Conservation (phyloP, 1,139 yeast genomes). For the Geotrichum europaeum region DNA sequence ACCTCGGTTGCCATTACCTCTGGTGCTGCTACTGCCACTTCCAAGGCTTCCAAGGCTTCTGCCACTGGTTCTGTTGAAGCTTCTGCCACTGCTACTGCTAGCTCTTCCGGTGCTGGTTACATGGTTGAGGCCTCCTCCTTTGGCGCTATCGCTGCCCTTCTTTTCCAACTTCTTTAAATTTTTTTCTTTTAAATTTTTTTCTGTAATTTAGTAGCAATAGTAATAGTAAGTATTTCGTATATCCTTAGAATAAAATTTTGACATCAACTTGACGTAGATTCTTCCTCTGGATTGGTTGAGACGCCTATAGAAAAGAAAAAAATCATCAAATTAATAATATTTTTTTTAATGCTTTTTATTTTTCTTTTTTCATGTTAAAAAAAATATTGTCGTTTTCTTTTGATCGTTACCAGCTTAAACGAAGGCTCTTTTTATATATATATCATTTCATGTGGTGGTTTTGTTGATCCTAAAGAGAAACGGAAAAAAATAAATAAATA, state of each 20-base stretch:
- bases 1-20: constrained; percentile 42
- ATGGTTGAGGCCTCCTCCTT: constrained; percentile 29
- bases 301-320: too few species aligned
- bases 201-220: background rate
- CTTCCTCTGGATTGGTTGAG: too few species aligned
- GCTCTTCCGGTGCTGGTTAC: constrained; percentile 33
- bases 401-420: too few species aligned
- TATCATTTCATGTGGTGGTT: too few species aligned
- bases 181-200: background rate
- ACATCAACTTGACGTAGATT: too few species aligned
- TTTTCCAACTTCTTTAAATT: constrained; percentile 30
- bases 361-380: too few species aligned
- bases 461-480: background rate
- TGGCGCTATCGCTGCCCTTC: constrained; percentile 34
- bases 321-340: too few species aligned
- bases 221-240: background rate
- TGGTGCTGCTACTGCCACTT: constrained; percentile 23
- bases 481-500: background rate
- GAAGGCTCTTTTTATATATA: too few species aligned
- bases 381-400: too few species aligned
- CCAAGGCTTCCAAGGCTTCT: constrained; percentile 23
- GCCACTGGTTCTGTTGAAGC: constrained; percentile 40
- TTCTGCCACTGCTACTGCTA: constrained; percentile 32
- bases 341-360: too few species aligned
- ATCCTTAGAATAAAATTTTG: background rate